phyloP scores from a whole-genome alignment of 169 alveolate genomes.

The Plasmodium sp. region DNA sequence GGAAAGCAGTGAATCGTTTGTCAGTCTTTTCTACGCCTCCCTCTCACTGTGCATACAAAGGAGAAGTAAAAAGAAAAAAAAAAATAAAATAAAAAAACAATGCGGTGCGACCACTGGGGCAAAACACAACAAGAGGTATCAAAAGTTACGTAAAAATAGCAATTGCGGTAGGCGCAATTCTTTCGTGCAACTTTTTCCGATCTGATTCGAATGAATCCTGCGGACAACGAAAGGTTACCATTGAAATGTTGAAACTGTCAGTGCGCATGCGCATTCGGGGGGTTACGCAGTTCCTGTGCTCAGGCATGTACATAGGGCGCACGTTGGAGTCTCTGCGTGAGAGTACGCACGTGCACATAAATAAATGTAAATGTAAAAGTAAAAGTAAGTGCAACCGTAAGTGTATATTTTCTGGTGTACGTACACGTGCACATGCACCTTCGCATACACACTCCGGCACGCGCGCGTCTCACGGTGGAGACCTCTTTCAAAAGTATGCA shows the following conservation, averaged over 20 bases:
- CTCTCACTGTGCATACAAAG: not conserved
- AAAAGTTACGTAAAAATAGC: not conserved
- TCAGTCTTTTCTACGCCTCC: not conserved
- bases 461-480: not conserved
- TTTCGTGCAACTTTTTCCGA: not conserved
- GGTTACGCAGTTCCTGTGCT: not conserved
- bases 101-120: not conserved
- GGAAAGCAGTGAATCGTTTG: not conserved
- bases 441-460: not conserved
- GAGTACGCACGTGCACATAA: not conserved
- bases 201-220: not conserved
- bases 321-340: not conserved
- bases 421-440: not conserved
- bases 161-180: not conserved
- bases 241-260: not conserved
- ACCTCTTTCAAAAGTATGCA: not conserved
- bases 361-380: not conserved
- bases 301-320: not conserved
- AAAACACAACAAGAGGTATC: not conserved
- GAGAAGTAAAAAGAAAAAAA: not conserved
- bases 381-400: not conserved
- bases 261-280: not conserved
- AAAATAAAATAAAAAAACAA: not conserved
- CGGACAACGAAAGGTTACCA: not conserved
- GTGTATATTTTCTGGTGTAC: not conserved